Base-by-base conservation (phyloP, 2,329 filamentous ascomycete species). In the Cercospora canescens region DNA sequence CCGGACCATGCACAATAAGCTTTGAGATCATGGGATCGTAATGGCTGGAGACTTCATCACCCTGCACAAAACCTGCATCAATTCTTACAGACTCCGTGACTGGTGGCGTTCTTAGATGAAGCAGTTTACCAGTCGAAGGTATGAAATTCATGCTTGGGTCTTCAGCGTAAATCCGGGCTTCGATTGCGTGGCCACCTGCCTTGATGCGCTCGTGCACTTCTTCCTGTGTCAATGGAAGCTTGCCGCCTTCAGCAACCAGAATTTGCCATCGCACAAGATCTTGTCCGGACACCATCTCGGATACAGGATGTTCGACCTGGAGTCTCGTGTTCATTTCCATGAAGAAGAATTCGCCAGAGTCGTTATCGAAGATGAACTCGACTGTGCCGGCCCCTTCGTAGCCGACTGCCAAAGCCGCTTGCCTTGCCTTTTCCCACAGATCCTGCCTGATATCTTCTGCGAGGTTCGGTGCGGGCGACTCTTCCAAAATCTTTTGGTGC, bases 11-110 rank as follows among this genome's bases (percentile, higher is more conserved):
- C 6, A 98, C 93, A 72, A 99, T 99, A 60, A 99, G 86, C 81
- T 99, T 99, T 52, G 95, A 92, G 71, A 99, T 97, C 95, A 99
- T 99, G 30, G 95, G 95, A 73, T 99, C 95, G 79, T 99, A 99
- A 62, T 95, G 92, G 65, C 94, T 92, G 0, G 94, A 96, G 2
- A 99, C 92, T 69, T 93, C 92, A 76, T 97, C 94, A 28, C 95
- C 95, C 71, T 93, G 86, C 30, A 94, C 87, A 77, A 98, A 98
- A 1, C 95, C 95, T 54, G 94, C 93, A 75, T 99, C 95, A 70
- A 99, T 93, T 45, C 95, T 89, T 34, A 98, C 87, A 69, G 93
- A 91, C 0, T 90, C 85, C 39, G 88, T 86, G 6, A 86, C 81
- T 57, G 82, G 78, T 0, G 94, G 94, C 1, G 91, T 93, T 35